phyloP scores from a whole-genome alignment of 2,329 filamentous ascomycete genomes.

The Pseudonectria buxi region DNA sequence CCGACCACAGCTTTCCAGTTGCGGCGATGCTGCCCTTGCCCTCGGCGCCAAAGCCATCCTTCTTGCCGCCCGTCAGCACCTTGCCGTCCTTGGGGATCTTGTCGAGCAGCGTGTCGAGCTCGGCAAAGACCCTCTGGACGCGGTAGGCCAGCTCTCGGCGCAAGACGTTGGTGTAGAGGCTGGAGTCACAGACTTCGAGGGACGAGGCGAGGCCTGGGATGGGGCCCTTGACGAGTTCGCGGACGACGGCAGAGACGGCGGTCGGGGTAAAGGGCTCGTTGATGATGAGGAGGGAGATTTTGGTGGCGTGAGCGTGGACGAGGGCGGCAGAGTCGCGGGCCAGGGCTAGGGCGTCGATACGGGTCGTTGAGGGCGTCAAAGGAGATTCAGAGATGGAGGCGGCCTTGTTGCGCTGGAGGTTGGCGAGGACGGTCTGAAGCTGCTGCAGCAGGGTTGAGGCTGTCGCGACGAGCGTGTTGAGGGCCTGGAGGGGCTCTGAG shows the following conservation, averaged over 20 bases:
- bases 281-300: constrained; percentile 78
- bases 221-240: constrained; percentile 64
- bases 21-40: constrained; percentile 51
- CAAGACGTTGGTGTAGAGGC: constrained; percentile 56
- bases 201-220: constrained; percentile 69
- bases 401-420: constrained; percentile 27
- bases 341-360: constrained; percentile 57
- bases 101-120: constrained; percentile 54
- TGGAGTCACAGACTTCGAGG: constrained; percentile 56
- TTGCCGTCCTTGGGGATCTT: constrained; percentile 55
- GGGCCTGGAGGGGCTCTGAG: constrained; percentile 9
- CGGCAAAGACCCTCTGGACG: constrained; percentile 53
- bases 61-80: constrained; percentile 29
- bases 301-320: constrained; percentile 77
- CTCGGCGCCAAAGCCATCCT: constrained; percentile 25
- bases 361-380: constrained; percentile 11
- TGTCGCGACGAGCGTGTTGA: constrained; percentile 33
- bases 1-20: constrained; percentile 76
- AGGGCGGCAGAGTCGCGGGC: constrained; percentile 66
- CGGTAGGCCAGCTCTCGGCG: constrained; percentile 56
- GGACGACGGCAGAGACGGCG: constrained; percentile 63
- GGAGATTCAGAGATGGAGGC: constrained; percentile 6
- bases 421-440: constrained; percentile 35
- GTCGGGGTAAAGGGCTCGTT: constrained; percentile 80
- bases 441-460: constrained; percentile 33